Evolutionary conservation across 768 basidiomycete genomes (phyloP), one percentile per base, ranked within the genome.

Genomic region (Dioszegia aurantiaca): DNA sequence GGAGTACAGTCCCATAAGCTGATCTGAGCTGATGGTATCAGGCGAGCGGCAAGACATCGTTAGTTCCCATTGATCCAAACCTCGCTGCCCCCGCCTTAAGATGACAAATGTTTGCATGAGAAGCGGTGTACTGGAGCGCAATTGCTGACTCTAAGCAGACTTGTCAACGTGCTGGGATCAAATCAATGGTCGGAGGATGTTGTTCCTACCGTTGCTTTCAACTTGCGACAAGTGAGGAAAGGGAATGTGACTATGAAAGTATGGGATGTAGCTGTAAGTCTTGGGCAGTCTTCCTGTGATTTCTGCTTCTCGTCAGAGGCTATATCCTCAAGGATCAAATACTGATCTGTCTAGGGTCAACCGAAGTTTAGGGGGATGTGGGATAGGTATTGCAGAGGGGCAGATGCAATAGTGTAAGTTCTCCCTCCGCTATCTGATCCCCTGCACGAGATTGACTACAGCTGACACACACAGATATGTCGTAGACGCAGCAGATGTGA

Each of bases 11-110:
- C n/a, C n/a, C n/a, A n/a, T 14, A 33, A 14, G 14, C 6, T 33
- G 14, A 17, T 26, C 19, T 39, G 19, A 27, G 39, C 44, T 60
- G 45, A 58, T 48, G 30, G n/a, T 21, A 8, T 17, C 36, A 94
- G 89, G 90, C 91, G 2, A 92, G 90, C 2, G 92, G 92, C 43
- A 94, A 95, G 80, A 94, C 92, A 2, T 91, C 89, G 10, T 89
- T 12, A 59, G 70, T 64, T 16, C 28, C 26, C 23, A 9, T 37
- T 48, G n/a, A 6, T 11, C 31, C 28, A 5, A 43, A 43, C 21
- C 21, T 14, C 42, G 21, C n/a, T n/a, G n/a, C n/a, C n/a, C n/a
- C 21, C 42, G 8, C 21, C 42, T 43, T 43, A 9, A 43, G 23
- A 17, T 46, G 36, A 16, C n/a, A 36, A 12, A 5, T 21, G 26